Evolutionary conservation across 306 rosid species (phyloP), one percentile per base, ranked within the genome.

Genomic region (Abrus pulchellus): DNA sequence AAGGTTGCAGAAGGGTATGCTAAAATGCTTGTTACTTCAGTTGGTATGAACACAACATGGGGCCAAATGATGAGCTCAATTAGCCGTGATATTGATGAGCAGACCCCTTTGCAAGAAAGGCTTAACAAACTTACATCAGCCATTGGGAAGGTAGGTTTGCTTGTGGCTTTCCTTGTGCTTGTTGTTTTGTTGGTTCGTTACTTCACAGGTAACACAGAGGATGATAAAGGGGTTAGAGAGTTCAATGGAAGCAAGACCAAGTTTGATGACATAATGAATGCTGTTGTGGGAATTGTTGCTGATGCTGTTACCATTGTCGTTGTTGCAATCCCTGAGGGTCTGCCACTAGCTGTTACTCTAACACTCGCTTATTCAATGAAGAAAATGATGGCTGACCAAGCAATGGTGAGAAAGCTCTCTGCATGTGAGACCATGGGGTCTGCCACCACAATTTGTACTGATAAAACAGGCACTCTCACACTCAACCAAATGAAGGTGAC

Each of bases 321-420:
- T 5, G 86, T 83, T 65, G 86, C 86, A 2, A 83, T 78, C 9
- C 86, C 86, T 3, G 83, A 83, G 68, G 83, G 83, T 54, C 67
- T 83, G 44, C 83, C 86, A 30, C n/a, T 83, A 0, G 86, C 86
- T 9, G 86, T 83, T 47, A 83, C 86, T 1, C 54, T 83, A 0
- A 83, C 86, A 2, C n/a, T 78, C n/a, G 83, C 86, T 47, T 83
- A 83, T 78, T 83, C 86, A 11, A 83, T 83, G 86, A 83, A 83
- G 83, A 83, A 83, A 66, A 83, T 83, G 86, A 83, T 83, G 86
- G 83, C 67, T n/a, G 86, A 83, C 57, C 77, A 78, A n/a, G 86
- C 83, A 47, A 83, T 78, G 86, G 86, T 83, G 47, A 73, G 86
- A 50, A 78, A 83, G 55, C 80, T 83, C 36, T 78, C 83, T 28